Base-by-base conservation (phyloP, 129 eudicot genomes). In the Ambrosia trifida region DNA sequence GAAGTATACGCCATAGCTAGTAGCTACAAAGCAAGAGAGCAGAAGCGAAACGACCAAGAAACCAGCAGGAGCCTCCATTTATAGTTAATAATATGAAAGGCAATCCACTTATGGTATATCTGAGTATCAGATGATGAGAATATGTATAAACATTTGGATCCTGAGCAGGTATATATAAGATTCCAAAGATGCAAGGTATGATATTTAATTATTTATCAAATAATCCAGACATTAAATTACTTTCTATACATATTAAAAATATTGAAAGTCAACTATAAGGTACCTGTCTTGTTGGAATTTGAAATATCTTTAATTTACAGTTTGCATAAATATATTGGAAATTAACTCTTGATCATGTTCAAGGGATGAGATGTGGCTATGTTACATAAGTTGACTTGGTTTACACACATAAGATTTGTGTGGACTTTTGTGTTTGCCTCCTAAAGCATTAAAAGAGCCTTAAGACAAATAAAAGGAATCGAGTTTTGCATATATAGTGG, bases 1-100 rank as follows among this genome's bases (percentile, higher is more conserved):
- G 60, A 85, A 81, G 64, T 81, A 73, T 12, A 52, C 80, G 7
- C 82, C 91, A 59, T 79, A 74, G 75, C 76, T 63, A 58, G 83
- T 73, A 11, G 78, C 75, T 28, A 72, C 78, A 36, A 83, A 73
- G 61, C 70, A 80, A 11, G 82, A 83, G 20, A 85, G 60, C 60
- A 80, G 64, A 73, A 84, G 70, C 24, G 80, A 64, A 62, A 78
- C 65, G 5, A 82, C 60, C 24, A 82, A 32, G 58, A 85, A 54
- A 36, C 56, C 43, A 7, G 69, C 38, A 69, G 76, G 66, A 74
- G 64, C 51, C 60, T 78, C 95, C 95, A 88, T 88, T 43, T 72
- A 76, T 53, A n/a, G 60, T 57, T 40, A 68, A 66, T 40, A 60
- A 66, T 10, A 44, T 53, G 30, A 52, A 40, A 3, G 45, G 64